These are phyloP conservation scores for Blumeria graminis DNA, from an alignment of 2,329 filamentous ascomycete species.

Conservation along the genomic window DNA sequence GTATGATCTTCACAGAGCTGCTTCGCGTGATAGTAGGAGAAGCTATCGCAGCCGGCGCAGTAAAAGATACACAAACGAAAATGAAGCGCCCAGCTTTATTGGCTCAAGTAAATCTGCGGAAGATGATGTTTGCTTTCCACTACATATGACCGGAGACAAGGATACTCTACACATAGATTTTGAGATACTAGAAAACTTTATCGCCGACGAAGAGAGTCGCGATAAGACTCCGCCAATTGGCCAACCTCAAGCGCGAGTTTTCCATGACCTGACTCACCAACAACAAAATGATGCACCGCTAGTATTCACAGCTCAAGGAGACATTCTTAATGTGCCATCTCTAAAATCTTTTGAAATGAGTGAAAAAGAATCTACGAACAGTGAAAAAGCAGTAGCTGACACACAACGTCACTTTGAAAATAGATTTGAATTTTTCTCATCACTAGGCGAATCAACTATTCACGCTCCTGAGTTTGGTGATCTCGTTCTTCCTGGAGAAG, in stretches of 20 bases:
- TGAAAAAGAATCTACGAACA: conserved; percentile 21
- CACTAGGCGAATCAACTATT: conserved; percentile 78
- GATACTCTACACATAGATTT: conserved; percentile 72
- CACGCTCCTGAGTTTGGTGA: conserved; percentile 76
- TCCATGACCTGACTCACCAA: conserved; percentile 14
- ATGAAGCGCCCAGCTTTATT: conserved; percentile 32
- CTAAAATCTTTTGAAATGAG: conserved; percentile 19
- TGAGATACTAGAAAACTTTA: conserved; percentile 81
- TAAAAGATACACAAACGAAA: conserved; percentile 31
- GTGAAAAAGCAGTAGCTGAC: conserved; percentile 4
- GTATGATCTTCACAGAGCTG: conserved; percentile 40
- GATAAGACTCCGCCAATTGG: conserved; percentile 16
- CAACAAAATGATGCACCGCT: conserved; percentile 3
- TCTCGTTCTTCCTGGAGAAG: conserved; percentile 70
- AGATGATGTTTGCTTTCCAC: conserved; percentile 71
- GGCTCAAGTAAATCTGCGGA: conserved; percentile 49
- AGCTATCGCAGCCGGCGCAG: conserved; percentile 29
- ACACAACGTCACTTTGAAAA: conserved; percentile 18
- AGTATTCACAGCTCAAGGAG: conserved; percentile 25
- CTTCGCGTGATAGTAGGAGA: conserved; percentile 42
- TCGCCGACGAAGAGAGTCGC: conserved; percentile 35
- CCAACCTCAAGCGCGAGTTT: conserved; percentile 13
- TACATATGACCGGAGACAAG: conserved; percentile 42
- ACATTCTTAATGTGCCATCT: conserved; percentile 29
- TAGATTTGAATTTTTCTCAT: conserved; percentile 92